phyloP scores from a whole-genome alignment of 345 rosid species.

The Heritiera fomes region DNA sequence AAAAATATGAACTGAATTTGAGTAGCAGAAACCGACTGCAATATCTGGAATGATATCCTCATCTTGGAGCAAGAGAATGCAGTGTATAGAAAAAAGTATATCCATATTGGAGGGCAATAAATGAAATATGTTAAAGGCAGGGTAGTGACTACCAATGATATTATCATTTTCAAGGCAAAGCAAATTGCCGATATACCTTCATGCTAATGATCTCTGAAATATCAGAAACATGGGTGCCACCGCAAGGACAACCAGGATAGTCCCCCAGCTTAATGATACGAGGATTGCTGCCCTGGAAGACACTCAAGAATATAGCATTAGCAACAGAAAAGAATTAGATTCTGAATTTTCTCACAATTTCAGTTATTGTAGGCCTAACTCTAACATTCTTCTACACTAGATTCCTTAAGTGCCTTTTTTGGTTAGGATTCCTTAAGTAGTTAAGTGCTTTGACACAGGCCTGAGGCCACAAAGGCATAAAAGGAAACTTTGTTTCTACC shows the following conservation, averaged over 20 bases:
- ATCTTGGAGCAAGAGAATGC: background rate
- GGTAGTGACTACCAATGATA: background rate
- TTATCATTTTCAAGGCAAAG: background rate
- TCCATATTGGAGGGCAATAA: background rate
- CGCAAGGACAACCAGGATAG: conserved; percentile 79
- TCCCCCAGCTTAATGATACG: conserved; percentile 69
- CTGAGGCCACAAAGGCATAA: background rate
- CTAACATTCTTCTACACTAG: background rate
- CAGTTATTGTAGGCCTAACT: background rate
- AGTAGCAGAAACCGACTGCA: background rate
- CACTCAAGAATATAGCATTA: conserved; percentile 4
- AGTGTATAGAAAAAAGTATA: background rate
- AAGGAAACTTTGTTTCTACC: background rate
- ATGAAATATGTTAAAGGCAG: background rate
- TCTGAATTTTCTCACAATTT: background rate
- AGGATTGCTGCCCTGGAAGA: conserved; percentile 71
- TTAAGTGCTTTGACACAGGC: no score
- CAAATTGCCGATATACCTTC: conserved; percentile 46
- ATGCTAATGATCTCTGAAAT: conserved; percentile 66
- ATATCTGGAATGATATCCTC: background rate
- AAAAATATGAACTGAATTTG: background rate
- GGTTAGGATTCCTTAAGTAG: no score
- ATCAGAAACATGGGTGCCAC: conserved; percentile 85
- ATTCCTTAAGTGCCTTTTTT: background rate
- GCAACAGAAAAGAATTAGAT: background rate